phyloP scores from a whole-genome alignment of 768 basidiomycete genomes.

The Lactarius deliciosus region DNA sequence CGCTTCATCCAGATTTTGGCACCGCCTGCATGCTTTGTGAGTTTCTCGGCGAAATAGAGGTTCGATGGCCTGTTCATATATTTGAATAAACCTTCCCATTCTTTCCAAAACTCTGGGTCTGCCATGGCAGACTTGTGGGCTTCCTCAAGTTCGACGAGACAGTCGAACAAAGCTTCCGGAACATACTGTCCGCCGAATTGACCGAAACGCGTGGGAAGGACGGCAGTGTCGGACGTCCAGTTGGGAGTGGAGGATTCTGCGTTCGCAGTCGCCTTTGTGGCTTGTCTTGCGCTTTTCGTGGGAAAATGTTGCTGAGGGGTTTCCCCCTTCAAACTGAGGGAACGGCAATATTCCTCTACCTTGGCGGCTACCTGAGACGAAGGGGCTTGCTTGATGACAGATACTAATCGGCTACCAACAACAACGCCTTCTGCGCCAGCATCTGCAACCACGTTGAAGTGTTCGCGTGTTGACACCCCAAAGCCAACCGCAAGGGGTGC shows the following conservation, averaged over 20 bases:
- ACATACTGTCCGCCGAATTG: constrained; percentile 98
- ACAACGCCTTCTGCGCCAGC: constrained; percentile 96
- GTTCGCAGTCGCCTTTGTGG: constrained; percentile 37
- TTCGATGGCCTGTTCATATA: constrained; percentile 96
- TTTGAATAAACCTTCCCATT: constrained; percentile 81
- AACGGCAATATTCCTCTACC: constrained; percentile 73
- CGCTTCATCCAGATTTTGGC: constrained; percentile 98
- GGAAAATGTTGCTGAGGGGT: constrained; percentile 26
- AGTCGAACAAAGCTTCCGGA: constrained; percentile 93
- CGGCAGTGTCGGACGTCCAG: constrained; percentile 40
- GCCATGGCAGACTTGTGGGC: constrained; percentile 84
- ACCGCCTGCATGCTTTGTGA: constrained; percentile 88
- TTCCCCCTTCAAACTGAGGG: constrained; percentile 54
- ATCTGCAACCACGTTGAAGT: constrained; percentile 82
- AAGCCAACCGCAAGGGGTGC: constrained; percentile 95
- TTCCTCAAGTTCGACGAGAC: constrained; percentile 83
- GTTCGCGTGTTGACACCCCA: constrained; percentile 86
- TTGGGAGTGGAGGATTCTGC: constrained; percentile 35
- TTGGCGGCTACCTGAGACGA: constrained; percentile 47
- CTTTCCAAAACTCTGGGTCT: constrained; percentile 91
- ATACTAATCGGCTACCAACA: constrained; percentile 84
- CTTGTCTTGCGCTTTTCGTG: constrained; percentile 36
- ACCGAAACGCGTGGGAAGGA: constrained; percentile 84
- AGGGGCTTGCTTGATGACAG: constrained; percentile 69
- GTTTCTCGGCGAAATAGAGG: constrained; percentile 85